These are phyloP conservation scores for Thelonectria blattea DNA, from an alignment of 2,329 filamentous ascomycete genomes.

Conservation along the genomic window DNA sequence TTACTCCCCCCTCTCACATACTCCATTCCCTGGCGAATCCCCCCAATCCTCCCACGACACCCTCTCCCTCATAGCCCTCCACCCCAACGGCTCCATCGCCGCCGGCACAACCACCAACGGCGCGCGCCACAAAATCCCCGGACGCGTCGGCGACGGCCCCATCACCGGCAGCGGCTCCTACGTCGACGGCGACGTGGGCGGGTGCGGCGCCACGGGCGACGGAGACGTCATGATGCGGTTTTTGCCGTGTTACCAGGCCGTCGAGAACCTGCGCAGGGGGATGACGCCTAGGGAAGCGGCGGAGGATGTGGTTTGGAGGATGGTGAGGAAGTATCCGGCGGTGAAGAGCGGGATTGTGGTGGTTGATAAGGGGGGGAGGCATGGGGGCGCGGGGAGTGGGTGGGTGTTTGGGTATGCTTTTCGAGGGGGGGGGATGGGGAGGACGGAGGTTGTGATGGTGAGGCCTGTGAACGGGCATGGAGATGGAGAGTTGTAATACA, in stretches of 20 bases:
- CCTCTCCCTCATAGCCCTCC: slow-evolving; percentile 58
- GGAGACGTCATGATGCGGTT: slow-evolving; percentile 65
- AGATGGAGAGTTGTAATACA: neutral
- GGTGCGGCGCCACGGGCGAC: slow-evolving; percentile 62
- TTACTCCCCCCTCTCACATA: slow-evolving; percentile 45
- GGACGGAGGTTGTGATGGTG: slow-evolving; percentile 52
- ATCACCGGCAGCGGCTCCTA: slow-evolving; percentile 62
- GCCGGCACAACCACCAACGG: slow-evolving; percentile 64
- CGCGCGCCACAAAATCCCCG: slow-evolving; percentile 59
- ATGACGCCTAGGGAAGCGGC: slow-evolving; percentile 56
- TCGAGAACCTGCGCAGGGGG: slow-evolving; percentile 58
- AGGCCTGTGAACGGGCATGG: slow-evolving; percentile 13
- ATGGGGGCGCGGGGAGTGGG: slow-evolving; percentile 58
- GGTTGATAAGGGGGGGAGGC: slow-evolving; percentile 53
- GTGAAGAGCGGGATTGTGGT: slow-evolving; percentile 58
- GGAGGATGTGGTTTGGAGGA: slow-evolving; percentile 56
- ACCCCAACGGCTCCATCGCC: slow-evolving; percentile 53
- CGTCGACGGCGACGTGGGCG: slow-evolving; percentile 59
- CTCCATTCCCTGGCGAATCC: neutral
- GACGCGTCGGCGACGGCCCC: slow-evolving; percentile 61
- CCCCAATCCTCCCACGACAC: slow-evolving; percentile 55
- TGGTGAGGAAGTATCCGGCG: slow-evolving; percentile 54
- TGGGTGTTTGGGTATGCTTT: slow-evolving; percentile 63
- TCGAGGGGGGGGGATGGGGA: slow-evolving; percentile 54
- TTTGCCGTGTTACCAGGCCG: slow-evolving; percentile 62